Evolutionary conservation across 2,329 filamentous ascomycete genomes (phyloP).

Genomic region (Sarocladiaceae sp.): DNA sequence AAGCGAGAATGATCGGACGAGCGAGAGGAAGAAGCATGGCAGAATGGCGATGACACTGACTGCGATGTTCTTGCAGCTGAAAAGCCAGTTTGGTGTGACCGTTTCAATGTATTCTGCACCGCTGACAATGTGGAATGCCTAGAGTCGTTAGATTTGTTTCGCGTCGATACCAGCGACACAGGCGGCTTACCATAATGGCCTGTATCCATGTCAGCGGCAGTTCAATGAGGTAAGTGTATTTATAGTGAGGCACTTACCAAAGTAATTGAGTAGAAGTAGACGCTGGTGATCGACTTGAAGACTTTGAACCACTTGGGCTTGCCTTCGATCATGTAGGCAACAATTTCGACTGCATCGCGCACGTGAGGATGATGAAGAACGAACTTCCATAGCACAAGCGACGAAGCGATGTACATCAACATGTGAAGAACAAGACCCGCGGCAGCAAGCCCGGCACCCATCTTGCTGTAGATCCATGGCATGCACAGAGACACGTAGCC

Average conservation of each 20-base stretch:
- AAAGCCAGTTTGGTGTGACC: neutral
- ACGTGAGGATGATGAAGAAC: constrained; percentile 3
- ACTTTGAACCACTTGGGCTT: neutral
- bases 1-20: constrained; percentile 1
- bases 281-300: neutral
- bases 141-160: neutral
- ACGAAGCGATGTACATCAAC: neutral
- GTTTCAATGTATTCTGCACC: constrained; percentile 5
- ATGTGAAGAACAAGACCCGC: neutral
- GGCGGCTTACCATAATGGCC: neutral
- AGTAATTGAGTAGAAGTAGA: constrained; percentile 10
- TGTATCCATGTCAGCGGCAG: neutral
- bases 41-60: neutral
- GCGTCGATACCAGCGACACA: neutral
- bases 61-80: constrained; percentile 4
- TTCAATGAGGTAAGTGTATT: neutral
- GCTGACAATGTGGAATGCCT: constrained; percentile 6
- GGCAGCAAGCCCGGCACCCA: neutral
- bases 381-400: constrained; percentile 2
- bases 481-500: constrained; percentile 1
- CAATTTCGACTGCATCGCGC: constrained; percentile 8
- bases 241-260: constrained; percentile 4
- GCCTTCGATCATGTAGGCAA: neutral
- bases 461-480: constrained; percentile 3
- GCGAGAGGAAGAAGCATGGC: neutral